Evolutionary conservation across 495 filamentous ascomycete species (phyloP), one percentile per base, ranked within the genome.

Genomic region (Rusavskia elegans): DNA sequence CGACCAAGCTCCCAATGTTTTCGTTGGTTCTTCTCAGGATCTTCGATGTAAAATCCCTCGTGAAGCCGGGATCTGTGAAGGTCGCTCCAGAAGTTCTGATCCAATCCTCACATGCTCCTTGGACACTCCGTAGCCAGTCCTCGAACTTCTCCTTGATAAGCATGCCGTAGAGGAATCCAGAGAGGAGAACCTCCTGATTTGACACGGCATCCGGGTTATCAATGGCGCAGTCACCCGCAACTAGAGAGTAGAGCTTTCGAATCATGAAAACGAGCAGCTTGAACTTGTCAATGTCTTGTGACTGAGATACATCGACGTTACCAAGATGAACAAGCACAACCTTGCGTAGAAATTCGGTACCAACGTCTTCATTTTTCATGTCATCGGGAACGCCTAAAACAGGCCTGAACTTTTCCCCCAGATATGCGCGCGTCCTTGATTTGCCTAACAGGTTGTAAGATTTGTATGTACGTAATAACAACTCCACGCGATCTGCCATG

Each of bases 191-290:
- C 64, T 98, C 92, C 61, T 97, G 92, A 61, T 87, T 90, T 51
- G 89, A 88, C 17, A 95, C 85, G 11, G 90, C 85, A 75, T 98
- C 92, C 11, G 92, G 89, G 63, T 98, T 96, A 66, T 98, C 92
- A 19, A 84, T 76, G 1, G 87, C 74, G 65, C 90, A 98, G 53
- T 95, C 92, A 45, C 90, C 89, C 53, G 85, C 86, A 23, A 89
- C 90, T 45, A 97, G 73, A 36, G 87, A 79, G 60, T 98, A 97
- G 42, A 98, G 77, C 63, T 98, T 98, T 48, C 87, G 74, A 59
- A 87, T 84, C 92, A 96, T 97, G 68, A 96, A 95, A 44, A 95
- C 72, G 48, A 97, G 72, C 81, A 95, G 79, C 57, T 83, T 83
- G 70, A 94, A 96, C 67, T 97, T 98, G 69, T 96, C 88, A 49